A percentile compares a stretch with the other conserved stretches of the same genome.
Conservation (phyloP, 495 filamentous ascomycete genomes). For the Aspergillus olivimuriae region DNA sequence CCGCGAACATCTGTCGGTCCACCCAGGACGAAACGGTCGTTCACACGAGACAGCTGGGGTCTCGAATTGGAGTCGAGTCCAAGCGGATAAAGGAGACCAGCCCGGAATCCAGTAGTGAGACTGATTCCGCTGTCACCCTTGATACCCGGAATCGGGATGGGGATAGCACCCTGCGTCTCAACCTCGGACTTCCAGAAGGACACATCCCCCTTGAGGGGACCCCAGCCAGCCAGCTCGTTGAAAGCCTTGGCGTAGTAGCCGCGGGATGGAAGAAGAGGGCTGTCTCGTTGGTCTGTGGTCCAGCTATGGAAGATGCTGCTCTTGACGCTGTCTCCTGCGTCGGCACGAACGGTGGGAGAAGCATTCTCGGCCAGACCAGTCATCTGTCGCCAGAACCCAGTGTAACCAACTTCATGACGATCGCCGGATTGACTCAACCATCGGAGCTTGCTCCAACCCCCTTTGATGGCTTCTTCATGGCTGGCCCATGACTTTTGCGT, state of each 20-base stretch:
- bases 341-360: constrained; percentile 69
- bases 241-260: constrained; percentile 72
- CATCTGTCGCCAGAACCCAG: constrained; percentile 78
- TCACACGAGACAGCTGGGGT: constrained; percentile 66
- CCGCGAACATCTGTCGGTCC: constrained; percentile 92
- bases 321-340: constrained; percentile 90
- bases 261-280: constrained; percentile 69
- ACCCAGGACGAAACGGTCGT: constrained; percentile 91
- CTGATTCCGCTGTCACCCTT: constrained; percentile 66
- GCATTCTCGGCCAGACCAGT: constrained; percentile 68
- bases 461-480: constrained; percentile 85
- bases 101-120: constrained; percentile 58
- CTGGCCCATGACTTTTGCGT: constrained; percentile 86
- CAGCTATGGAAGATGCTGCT: constrained; percentile 77
- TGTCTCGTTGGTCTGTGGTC: constrained; percentile 70
- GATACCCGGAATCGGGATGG: constrained; percentile 62
- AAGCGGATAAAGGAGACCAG: constrained; percentile 58
- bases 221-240: constrained; percentile 81
- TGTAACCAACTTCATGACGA: constrained; percentile 71
- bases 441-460: constrained; percentile 66
- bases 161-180: constrained; percentile 67
- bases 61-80: constrained; percentile 43
- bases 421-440: constrained; percentile 59
- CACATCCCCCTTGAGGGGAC: constrained; percentile 79
- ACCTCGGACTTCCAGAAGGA: constrained; percentile 83